A percentile compares a stretch with the other conserved stretches of the same genome.
phyloP scores from a whole-genome alignment of 805 yeast genomes.

The Metschnikowia amazonensis region DNA sequence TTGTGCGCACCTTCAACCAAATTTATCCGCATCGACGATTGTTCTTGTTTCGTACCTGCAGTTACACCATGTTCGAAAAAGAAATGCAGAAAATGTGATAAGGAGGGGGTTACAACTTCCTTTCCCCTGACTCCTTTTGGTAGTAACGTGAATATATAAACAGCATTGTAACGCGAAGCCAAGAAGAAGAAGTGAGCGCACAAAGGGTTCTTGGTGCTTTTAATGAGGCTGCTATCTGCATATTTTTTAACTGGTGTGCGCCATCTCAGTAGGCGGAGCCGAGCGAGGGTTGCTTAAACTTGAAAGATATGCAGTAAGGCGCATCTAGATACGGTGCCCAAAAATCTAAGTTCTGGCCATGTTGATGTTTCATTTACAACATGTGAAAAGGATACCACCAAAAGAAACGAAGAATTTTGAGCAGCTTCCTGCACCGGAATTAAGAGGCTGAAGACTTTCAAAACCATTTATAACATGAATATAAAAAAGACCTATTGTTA shows the following conservation, averaged over 20 bases:
- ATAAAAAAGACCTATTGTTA: no score
- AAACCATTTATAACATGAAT: no score
- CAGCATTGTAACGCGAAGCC: no score
- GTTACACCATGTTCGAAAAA: not conserved
- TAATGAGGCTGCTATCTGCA: not conserved
- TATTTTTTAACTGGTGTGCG: not conserved
- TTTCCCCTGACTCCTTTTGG: no score
- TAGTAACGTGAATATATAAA: no score
- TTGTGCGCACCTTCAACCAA: not conserved
- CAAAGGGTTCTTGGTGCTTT: not conserved
- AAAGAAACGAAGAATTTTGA: no score
- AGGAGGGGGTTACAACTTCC: no score
- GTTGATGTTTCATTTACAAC: no score
- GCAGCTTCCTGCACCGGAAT: no score
- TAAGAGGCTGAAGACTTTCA: no score
- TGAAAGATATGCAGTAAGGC: not conserved
- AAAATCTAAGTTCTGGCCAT: no score
- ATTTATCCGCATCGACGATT: not conserved
- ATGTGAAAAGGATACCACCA: no score
- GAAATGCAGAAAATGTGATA: not conserved
- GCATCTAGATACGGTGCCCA: not conserved
- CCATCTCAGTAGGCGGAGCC: not conserved
- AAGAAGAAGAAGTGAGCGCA: not conserved
- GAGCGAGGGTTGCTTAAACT: not conserved
- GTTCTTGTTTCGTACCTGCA: not conserved